Base-by-base conservation (phyloP, 2,329 filamentous ascomycete genomes). In the Trichoderma semiorbis region DNA sequence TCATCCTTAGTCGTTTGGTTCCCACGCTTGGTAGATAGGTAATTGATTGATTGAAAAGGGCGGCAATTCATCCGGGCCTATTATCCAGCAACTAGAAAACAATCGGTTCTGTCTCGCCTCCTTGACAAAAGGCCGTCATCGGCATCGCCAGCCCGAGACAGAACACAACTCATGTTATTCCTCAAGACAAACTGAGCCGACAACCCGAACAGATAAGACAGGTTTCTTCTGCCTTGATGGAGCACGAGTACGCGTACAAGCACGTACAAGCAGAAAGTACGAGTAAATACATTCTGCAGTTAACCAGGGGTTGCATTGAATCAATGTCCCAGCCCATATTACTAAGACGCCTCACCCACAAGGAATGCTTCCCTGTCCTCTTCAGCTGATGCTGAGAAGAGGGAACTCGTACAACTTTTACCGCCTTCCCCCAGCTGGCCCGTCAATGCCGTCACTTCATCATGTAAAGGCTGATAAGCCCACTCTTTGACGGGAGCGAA, bases 391-490 rank as follows among this genome's bases (percentile, higher is more conserved):
- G 53, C 36, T 21, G 55, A 57, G 30, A 32, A 69, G n/a, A 69
- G 32, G 24, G 10, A 39, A 55, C 57, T n/a, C 3, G 18, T 32
- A 26, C 26, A 16, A 34, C 28, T 30, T 30, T 55, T 66, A 57
- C 63, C 47, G 30, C 36, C n/a, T 34, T 21, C 28, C 39, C 24
- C 62, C 11, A 63, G 28, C 43, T 50, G 28, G n/a, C 24, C 36
- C 36, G 65, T 50, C 34, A 63, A 70, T 70, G 60, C 68, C 62
- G 69, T 71, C 69, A 71, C 69, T 71, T 36, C 69, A 71, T 71
- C 69, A 71, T 71, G 69, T 71, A 71, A 71, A 43, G 18, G 18
- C 62, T 66, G 69, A 71, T 71, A 71, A 71, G 69, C 50, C 67
- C 67, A 69, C 67, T 62, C 57, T 62, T 62, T 53, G 57, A 67